These are phyloP conservation scores for Jamesozyma lodderae DNA, from an alignment of 805 yeast genomes.

Conservation along the genomic window DNA sequence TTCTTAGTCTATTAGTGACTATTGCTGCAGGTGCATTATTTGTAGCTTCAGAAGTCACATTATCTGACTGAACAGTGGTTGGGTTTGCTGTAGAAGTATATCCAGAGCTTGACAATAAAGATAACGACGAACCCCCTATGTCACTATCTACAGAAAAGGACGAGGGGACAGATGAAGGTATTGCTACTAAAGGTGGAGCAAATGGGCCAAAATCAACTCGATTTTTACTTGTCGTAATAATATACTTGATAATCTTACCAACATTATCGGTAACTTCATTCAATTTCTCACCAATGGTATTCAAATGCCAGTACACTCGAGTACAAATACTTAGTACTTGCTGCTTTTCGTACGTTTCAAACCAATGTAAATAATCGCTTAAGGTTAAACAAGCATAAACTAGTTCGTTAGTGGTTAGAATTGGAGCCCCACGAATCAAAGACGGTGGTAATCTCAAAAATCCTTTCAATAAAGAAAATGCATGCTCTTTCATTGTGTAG, in stretches of 20 bases:
- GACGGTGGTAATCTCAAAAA: slow-evolving; percentile 38
- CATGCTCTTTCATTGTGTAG: slow-evolving; percentile 37
- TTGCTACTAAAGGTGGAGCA: slow-evolving; percentile 1
- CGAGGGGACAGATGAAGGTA: background rate
- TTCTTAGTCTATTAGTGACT: no score
- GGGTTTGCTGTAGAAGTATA: background rate
- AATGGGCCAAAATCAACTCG: slow-evolving; percentile 12
- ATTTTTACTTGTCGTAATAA: slow-evolving; percentile 38
- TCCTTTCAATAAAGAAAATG: slow-evolving; percentile 38
- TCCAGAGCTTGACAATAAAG: background rate
- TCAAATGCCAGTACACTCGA: slow-evolving; percentile 49
- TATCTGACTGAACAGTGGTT: background rate
- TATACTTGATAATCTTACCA: slow-evolving; percentile 43
- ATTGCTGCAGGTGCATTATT: no score
- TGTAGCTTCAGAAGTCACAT: no score
- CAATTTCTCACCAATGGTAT: slow-evolving; percentile 45
- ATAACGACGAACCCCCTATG: background rate
- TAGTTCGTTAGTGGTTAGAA: slow-evolving; percentile 41
- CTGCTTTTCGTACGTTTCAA: slow-evolving; percentile 34
- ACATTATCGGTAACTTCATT: slow-evolving; percentile 55
- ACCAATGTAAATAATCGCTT: slow-evolving; percentile 38
- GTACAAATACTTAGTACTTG: slow-evolving; percentile 40
- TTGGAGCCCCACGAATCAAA: slow-evolving; percentile 47
- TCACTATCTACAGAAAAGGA: no score
- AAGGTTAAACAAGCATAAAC: slow-evolving; percentile 47